A percentile compares a stretch with the other conserved stretches of the same genome.
Conservation (phyloP, 345 rosid genomes). For the Xanthoceras sorbifolium region DNA sequence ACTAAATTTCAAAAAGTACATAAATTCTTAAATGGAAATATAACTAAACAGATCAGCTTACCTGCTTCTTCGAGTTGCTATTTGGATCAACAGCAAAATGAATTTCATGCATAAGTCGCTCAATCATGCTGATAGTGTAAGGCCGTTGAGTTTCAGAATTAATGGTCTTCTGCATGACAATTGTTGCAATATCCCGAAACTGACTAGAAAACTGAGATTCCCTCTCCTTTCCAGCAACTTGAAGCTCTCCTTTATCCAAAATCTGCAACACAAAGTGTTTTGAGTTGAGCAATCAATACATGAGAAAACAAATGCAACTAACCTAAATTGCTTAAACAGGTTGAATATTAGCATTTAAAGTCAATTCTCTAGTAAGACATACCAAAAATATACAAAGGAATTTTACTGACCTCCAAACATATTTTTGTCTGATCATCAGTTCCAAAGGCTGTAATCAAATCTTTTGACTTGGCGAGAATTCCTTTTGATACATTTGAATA, state of each 20-base stretch:
- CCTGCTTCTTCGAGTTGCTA: constrained; percentile 95
- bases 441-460: constrained; percentile 65
- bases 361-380: too few relatives aligned
- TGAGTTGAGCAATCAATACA: neutral
- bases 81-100: constrained; percentile 93
- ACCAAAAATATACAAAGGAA: neutral
- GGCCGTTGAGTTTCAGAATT: constrained; percentile 94
- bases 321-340: neutral
- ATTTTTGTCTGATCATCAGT: constrained; percentile 77
- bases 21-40: neutral
- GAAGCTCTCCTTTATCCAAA: constrained; percentile 96
- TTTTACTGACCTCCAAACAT: constrained; percentile 67
- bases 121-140: constrained; percentile 93
- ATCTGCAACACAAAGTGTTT: constrained; percentile 42
- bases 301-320: neutral
- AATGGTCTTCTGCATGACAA: constrained; percentile 93
- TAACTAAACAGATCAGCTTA: constrained; percentile 15
- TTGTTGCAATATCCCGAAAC: constrained; percentile 92
- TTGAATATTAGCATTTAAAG: too few relatives aligned
- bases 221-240: constrained; percentile 97
- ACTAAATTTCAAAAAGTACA: neutral
- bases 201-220: constrained; percentile 88
- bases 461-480: constrained; percentile 85
- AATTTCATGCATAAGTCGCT: constrained; percentile 89
- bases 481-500: constrained; percentile 93